Evolutionary conservation across 306 rosid species (phyloP).

Genomic region (Abrus pulchellus): DNA sequence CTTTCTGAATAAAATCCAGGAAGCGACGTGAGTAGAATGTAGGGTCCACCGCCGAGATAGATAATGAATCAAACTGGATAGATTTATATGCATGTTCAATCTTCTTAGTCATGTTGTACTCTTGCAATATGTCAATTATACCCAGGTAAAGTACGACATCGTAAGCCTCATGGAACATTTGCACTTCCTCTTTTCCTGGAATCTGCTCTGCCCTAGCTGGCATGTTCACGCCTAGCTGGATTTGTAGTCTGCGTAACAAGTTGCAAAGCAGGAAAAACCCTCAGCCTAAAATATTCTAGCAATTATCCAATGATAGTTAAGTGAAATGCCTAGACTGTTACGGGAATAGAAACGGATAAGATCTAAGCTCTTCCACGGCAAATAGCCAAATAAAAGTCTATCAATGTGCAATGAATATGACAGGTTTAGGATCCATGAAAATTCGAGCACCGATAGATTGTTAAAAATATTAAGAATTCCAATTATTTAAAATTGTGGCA

Average conservation of each 20-base stretch:
- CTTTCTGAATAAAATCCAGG: constrained; percentile 83
- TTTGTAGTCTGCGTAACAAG: constrained; percentile 77
- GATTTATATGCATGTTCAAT: constrained; percentile 93
- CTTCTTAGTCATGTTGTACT: constrained; percentile 90
- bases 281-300: constrained; percentile 27
- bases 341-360: not conserved
- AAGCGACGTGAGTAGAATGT: constrained; percentile 93
- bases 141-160: constrained; percentile 97
- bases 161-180: constrained; percentile 77
- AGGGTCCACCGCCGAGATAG: constrained; percentile 96
- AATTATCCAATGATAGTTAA: not conserved
- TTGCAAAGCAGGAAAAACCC: not conserved
- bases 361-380: constrained; percentile 7
- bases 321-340: constrained; percentile 22
- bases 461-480: not conserved
- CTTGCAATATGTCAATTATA: constrained; percentile 94
- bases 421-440: not conserved
- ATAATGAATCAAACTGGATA: constrained; percentile 84
- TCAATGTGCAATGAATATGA: not conserved
- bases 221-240: constrained; percentile 99
- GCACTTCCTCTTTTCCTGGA: constrained; percentile 68
- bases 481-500: constrained; percentile 13
- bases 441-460: constrained; percentile 17
- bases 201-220: constrained; percentile 96
- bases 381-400: constrained; percentile 12